A percentile compares a stretch with the other conserved stretches of the same genome.
phyloP scores from a whole-genome alignment of 179 eudicot species.

The Camellia oleifera region DNA sequence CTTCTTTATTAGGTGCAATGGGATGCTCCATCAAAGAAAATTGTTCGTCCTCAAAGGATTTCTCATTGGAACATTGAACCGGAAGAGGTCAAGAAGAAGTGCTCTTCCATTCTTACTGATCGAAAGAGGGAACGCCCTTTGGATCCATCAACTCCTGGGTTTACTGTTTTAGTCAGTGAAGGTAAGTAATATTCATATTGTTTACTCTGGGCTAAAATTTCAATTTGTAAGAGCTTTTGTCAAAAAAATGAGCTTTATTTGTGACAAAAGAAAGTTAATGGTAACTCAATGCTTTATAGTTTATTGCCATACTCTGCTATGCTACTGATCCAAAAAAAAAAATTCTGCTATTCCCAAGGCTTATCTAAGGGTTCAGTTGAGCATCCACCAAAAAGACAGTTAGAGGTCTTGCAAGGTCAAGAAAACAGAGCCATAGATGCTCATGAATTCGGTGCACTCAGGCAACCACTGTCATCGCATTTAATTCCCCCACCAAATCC shows the following conservation, averaged over 20 bases:
- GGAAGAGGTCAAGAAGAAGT: background rate
- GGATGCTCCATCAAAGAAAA: conserved; percentile 11
- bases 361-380: background rate
- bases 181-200: conserved; percentile 11
- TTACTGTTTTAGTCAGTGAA: background rate
- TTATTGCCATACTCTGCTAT: no score
- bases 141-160: conserved; percentile 10
- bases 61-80: conserved; percentile 27
- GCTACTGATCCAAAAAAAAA: no score
- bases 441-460: background rate
- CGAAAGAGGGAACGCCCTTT: conserved; percentile 16
- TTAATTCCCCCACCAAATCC: conserved; percentile 10
- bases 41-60: conserved; percentile 19
- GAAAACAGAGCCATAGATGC: conserved; percentile 5
- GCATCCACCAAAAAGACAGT: background rate
- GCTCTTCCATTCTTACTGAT: background rate
- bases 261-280: background rate
- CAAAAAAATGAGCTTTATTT: background rate
- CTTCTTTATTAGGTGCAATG: conserved; percentile 18
- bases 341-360: background rate
- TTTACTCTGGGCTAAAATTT: background rate
- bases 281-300: background rate
- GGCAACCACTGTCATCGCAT: background rate
- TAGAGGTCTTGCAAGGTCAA: conserved; percentile 29
- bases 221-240: background rate